phyloP scores from a whole-genome alignment of 169 alveolate genomes.

The Cryptosporidium canis region DNA sequence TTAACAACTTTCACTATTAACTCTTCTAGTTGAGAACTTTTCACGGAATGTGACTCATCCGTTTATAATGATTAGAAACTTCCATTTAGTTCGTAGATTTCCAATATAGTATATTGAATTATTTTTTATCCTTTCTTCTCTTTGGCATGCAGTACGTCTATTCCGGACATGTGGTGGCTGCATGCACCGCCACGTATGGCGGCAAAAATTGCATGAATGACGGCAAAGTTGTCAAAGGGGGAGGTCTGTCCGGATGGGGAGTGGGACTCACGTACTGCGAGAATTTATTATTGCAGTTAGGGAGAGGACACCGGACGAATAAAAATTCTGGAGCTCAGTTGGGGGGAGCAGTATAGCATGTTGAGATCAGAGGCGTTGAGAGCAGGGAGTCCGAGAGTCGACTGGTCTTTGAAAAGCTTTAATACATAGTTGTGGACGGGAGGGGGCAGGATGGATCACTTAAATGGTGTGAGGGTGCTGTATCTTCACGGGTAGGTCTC shows the following conservation, averaged over 20 bases:
- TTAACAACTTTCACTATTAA: slow-evolving; percentile 23
- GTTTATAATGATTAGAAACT: not conserved
- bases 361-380: not conserved
- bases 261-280: not conserved
- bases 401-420: not conserved
- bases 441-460: slow-evolving; percentile 1
- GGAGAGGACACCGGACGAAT: not conserved
- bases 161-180: slow-evolving; percentile 1
- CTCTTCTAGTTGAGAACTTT: not conserved
- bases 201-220: slow-evolving; percentile 21
- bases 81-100: not conserved
- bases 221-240: not conserved
- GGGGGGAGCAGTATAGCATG: not conserved
- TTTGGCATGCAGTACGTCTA: not conserved
- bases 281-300: not conserved
- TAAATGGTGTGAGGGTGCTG: slow-evolving; percentile 21
- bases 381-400: not conserved
- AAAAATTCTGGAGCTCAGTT: not conserved
- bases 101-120: slow-evolving; percentile 1
- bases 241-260: not conserved
- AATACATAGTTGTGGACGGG: not conserved
- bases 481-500: slow-evolving; percentile 67
- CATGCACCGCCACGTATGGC: slow-evolving; percentile 59
- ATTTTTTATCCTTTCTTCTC: not conserved
- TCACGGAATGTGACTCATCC: not conserved